phyloP scores from a whole-genome alignment of 495 filamentous ascomycete species.

The Physcia stellaris region DNA sequence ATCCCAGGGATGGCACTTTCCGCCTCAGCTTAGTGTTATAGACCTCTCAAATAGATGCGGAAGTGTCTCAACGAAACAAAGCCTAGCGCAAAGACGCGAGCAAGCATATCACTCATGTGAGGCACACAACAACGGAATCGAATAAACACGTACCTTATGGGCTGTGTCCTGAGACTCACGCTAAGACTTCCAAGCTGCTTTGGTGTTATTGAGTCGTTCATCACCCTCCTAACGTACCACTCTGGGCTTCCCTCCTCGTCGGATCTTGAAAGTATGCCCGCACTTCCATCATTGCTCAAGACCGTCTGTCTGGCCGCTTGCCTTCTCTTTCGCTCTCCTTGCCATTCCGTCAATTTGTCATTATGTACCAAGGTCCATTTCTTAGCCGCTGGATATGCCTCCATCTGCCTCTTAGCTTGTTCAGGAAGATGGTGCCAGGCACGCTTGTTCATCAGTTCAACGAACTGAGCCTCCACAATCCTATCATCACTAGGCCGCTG shows the following conservation, averaged over 20 bases:
- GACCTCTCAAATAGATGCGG: no score
- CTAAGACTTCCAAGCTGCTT: conserved; percentile 85
- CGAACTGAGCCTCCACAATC: conserved; percentile 81
- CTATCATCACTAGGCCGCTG: conserved; percentile 67
- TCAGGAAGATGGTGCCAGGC: conserved; percentile 97
- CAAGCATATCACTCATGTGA: no score
- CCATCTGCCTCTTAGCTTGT: conserved; percentile 86
- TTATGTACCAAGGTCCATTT: conserved; percentile 98
- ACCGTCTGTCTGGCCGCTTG: conserved; percentile 53
- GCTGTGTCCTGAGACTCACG: conserved; percentile 89
- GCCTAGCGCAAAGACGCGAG: no score
- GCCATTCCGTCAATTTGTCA: conserved; percentile 82
- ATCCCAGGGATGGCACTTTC: no score
- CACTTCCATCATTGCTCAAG: conserved; percentile 44
- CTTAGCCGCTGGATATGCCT: conserved; percentile 81
- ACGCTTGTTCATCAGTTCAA: conserved; percentile 90
- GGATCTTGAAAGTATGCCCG: conserved; percentile 52
- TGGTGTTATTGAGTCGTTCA: conserved; percentile 85
- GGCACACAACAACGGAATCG: no score
- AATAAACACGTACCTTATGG: conserved; percentile 57
- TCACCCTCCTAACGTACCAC: conserved; percentile 94
- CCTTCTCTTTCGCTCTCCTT: conserved; percentile 83
- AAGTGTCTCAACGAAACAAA: no score
- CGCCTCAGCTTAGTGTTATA: no score
- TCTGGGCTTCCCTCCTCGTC: conserved; percentile 94